Conservation (phyloP, 345 rosid species). For the Acer negundo region DNA sequence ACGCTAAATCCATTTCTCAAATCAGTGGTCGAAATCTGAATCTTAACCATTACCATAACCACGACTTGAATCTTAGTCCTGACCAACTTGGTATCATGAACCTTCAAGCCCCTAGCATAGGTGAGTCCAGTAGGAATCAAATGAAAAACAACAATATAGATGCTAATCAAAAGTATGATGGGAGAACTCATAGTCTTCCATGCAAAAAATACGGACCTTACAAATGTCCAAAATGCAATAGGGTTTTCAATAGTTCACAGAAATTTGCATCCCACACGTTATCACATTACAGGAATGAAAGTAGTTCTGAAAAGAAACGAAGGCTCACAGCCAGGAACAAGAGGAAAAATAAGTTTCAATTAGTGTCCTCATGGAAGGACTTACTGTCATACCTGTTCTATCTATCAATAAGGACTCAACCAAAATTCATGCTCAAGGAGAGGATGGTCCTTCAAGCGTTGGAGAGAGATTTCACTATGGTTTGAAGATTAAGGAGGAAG, state of each 20-base stretch:
- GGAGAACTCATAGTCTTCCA: slow-evolving; percentile 6
- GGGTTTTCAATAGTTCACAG: not conserved
- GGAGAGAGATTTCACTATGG: no score
- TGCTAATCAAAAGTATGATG: not conserved
- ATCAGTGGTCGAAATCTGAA: not conserved
- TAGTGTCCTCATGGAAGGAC: not conserved
- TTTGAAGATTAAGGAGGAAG: no score
- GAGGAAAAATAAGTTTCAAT: not conserved
- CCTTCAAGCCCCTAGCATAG: not conserved
- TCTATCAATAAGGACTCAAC: not conserved
- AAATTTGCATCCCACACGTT: slow-evolving; percentile 9
- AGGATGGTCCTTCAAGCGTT: no score
- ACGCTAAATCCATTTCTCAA: no score
- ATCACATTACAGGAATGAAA: slow-evolving; percentile 10
- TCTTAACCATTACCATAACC: not conserved
- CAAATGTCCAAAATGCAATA: slow-evolving; percentile 4
- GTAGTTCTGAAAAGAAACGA: not conserved
- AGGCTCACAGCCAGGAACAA: slow-evolving; percentile 4
- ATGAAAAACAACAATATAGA: not conserved
- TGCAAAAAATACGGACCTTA: not conserved
- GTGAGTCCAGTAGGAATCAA: not conserved
- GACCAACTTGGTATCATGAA: not conserved
- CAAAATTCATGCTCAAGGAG: no score
- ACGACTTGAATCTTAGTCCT: not conserved
- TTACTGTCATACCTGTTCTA: not conserved